Base-by-base conservation (phyloP, 495 filamentous ascomycete species). In the Penicilliopsis zonata region DNA sequence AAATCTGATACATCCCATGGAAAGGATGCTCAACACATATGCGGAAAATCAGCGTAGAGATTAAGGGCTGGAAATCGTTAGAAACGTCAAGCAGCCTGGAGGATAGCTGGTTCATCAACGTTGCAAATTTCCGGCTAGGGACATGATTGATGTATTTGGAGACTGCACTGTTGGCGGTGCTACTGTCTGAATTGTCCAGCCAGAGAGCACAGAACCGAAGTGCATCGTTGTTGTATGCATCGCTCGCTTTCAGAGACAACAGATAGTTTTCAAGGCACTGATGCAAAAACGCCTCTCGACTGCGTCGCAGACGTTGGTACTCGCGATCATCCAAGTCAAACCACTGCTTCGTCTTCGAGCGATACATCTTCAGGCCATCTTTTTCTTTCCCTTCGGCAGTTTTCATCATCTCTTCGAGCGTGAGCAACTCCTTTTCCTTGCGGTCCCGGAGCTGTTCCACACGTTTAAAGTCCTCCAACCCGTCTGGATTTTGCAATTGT, bases 261-360 rank as follows among this genome's bases (percentile, higher is more conserved):
- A 99, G 73, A 45, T 99, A 96, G 45, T 96, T 95, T 51, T 90
- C 82, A n/a, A 96, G 65, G 49, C 86, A 86, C 43, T 86, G 75
- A 15, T 78, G 70, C 4, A 94, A 59, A 45, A 94, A 92, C 18
- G 82, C 76, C 35, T 84, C 75, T 15, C 87, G 75, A 34, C 69
- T 83, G 34, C 73, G 60, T 28, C 66, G 71, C 10, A 93, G 68
- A 24, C 86, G 76, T 42, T 84, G 73, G 34, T 86, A 82, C 55
- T 96, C 90, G 15, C 74, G 73, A 41, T 90, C 73, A 41, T 96
- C 90, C 12, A 99, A 70, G 8, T 79, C 72, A 27, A 88, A 78
- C 92, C 90, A 96, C 38, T 75, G 75, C 47, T 76, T 78, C n/a
- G 87, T 77, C 42, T 82, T 88, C 1, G 50, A 46, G 12, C 62